Conservation (phyloP, 441 rosid species). For the Sinapis alba region DNA sequence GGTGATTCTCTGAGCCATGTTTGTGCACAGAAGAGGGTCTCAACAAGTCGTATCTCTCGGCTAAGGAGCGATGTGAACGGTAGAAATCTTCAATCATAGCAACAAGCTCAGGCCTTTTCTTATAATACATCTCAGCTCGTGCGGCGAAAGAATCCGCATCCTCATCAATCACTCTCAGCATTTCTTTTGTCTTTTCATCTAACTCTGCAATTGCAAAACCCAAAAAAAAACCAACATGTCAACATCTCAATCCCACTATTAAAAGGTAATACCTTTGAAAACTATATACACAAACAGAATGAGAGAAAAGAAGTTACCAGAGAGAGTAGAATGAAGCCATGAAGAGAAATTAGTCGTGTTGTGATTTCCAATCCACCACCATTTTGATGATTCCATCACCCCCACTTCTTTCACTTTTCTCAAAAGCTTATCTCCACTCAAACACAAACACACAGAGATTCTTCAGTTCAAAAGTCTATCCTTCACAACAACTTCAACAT, state of each 20-base stretch:
- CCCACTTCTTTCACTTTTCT: conserved; percentile 18
- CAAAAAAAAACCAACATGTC: not conserved
- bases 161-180: conserved; percentile 48
- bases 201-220: conserved; percentile 41
- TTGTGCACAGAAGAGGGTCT: conserved; percentile 51
- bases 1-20: conserved; percentile 51
- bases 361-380: conserved; percentile 44
- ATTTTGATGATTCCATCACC: conserved; percentile 36
- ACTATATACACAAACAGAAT: not conserved
- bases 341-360: conserved; percentile 40
- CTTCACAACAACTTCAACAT: not conserved
- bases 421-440: conserved; percentile 8
- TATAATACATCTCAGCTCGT: conserved; percentile 59
- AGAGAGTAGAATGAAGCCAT: conserved; percentile 42
- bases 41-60: conserved; percentile 51
- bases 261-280: not conserved
- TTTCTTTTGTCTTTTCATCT: conserved; percentile 44
- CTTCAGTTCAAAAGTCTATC: not conserved
- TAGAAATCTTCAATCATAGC: conserved; percentile 46
- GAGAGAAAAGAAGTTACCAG: conserved; percentile 13
- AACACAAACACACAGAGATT: not conserved
- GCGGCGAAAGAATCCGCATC: conserved; percentile 58
- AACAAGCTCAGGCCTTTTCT: conserved; percentile 55
- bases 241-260: not conserved
- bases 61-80: conserved; percentile 48